Conservation (phyloP, 2,329 filamentous ascomycete species). For the Penicillium janthinellum region DNA sequence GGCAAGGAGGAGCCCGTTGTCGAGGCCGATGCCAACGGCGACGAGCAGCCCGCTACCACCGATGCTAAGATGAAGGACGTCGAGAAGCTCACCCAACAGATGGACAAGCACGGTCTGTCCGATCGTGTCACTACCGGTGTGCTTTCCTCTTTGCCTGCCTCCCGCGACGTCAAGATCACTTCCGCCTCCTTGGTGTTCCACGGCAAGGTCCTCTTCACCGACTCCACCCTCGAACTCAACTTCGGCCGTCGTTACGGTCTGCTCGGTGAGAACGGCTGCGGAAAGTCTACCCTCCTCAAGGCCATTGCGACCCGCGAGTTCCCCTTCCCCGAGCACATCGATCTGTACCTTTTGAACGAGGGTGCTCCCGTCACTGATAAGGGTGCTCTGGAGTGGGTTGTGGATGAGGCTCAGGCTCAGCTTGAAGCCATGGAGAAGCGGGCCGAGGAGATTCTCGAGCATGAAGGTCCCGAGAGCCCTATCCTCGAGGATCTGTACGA, state of each 20-base stretch:
- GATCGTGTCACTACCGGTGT: slow-evolving; percentile 99
- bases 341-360: slow-evolving; percentile 98
- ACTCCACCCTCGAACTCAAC: slow-evolving; percentile 89
- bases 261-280: slow-evolving; percentile 97
- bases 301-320: slow-evolving; percentile 91
- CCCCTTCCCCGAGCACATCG: slow-evolving; percentile 92
- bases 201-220: slow-evolving; percentile 91
- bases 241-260: slow-evolving; percentile 92
- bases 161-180: slow-evolving; percentile 96
- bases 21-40: slow-evolving; percentile 62
- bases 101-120: slow-evolving; percentile 94
- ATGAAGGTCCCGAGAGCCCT: slow-evolving; percentile 87
- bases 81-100: slow-evolving; percentile 84
- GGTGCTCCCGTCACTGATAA: slow-evolving; percentile 86
- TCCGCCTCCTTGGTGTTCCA: slow-evolving; percentile 95
- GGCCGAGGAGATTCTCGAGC: slow-evolving; percentile 87
- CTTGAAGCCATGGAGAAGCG: slow-evolving; percentile 85
- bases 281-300: slow-evolving; percentile 97
- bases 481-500: slow-evolving; percentile 94
- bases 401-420: slow-evolving; percentile 90
- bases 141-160: slow-evolving; percentile 77
- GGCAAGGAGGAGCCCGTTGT: slow-evolving; percentile 59
- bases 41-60: slow-evolving; percentile 69
- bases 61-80: slow-evolving; percentile 76
- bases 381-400: slow-evolving; percentile 95